Conservation (phyloP, 1,284 basidiomycete genomes). For the Chondrostereum purpureum region DNA sequence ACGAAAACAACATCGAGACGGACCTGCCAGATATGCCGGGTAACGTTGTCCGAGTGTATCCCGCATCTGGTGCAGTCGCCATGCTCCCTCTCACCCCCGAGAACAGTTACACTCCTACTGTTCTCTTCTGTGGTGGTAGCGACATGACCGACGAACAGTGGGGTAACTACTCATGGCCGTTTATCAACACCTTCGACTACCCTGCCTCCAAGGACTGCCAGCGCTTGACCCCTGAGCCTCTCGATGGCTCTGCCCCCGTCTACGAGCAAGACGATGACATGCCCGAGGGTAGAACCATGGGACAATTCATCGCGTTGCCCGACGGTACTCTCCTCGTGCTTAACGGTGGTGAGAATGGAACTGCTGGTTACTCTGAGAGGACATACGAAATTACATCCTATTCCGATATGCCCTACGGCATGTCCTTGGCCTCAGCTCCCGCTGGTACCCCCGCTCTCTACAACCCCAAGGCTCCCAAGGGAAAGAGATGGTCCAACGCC, state of each 20-base stretch:
- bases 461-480: slow-evolving; percentile 58
- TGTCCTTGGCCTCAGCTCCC: slow-evolving; percentile 63
- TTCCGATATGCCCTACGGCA: slow-evolving; percentile 39
- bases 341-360: slow-evolving; percentile 65
- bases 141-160: slow-evolving; percentile 55
- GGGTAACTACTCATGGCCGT: slow-evolving; percentile 54
- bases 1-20: slow-evolving; percentile 41
- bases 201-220: slow-evolving; percentile 64
- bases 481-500: slow-evolving; percentile 67
- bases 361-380: slow-evolving; percentile 43
- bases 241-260: slow-evolving; percentile 31
- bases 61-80: slow-evolving; percentile 73
- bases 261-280: slow-evolving; percentile 69
- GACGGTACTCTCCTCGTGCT: slow-evolving; percentile 58
- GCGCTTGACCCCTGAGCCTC: slow-evolving; percentile 64
- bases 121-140: slow-evolving; percentile 78
- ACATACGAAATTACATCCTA: slow-evolving; percentile 30
- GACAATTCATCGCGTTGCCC: slow-evolving; percentile 67
- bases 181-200: slow-evolving; percentile 41
- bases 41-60: slow-evolving; percentile 69
- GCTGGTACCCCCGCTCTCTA: slow-evolving; percentile 71
- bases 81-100: slow-evolving; percentile 79
- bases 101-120: slow-evolving; percentile 74
- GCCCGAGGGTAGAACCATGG: slow-evolving; percentile 71
- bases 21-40: slow-evolving; percentile 43